Base-by-base conservation (phyloP, 139 green algal species). In the Spirogloea muscicola region DNA sequence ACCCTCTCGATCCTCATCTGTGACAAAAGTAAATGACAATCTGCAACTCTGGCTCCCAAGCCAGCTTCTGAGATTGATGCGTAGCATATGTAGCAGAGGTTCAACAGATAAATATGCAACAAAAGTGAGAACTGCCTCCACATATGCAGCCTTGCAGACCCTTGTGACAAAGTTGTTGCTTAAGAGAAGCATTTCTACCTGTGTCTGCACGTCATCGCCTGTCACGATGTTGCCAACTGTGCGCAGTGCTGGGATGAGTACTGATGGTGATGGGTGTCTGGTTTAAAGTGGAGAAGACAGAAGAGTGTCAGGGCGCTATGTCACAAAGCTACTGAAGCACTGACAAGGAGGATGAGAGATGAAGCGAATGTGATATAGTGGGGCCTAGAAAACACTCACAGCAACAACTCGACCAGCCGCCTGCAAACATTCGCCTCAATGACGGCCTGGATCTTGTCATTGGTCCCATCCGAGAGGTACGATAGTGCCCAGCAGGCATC, bases 211-310 rank as follows among this genome's bases (percentile, higher is more conserved):
- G 86, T 98, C 94, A 79, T 97, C 92, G 5, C 94, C 94, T 0
- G 94, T 98, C n/a, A 98, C 94, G 67, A 99, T 99, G 87, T 99
- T 99, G 69, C 95, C 95, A 25, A 98, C 95, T 0, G 95, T 98
- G 33, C 95, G 87, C 68, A 99, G 87, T 0, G 95, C 95, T 21
- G 95, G 95, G 33, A 99, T 96, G 5, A 99, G 85, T 33, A 99
- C 95, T 13, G 86, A 52, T 27, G 83, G 41, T 29, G 85, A 87
- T 1, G 77, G 44, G 62, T 91, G 82, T 68, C 84, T 89, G n/a
- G n/a, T n/a, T n/a, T n/a, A n/a, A n/a, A n/a, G n/a, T n/a, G 83
- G 3, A 82, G 18, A 57, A 46, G 34, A 64, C 10, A 70, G n/a
- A 62, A 36, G 29, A 7, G 18, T 43, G 21, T n/a, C 59, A 61